Percentiles rank a stretch among this genome's conserved stretches.
These are phyloP conservation scores for Chondrus crispus DNA, from an alignment of 23 red algal species.

Conservation along the genomic window DNA sequence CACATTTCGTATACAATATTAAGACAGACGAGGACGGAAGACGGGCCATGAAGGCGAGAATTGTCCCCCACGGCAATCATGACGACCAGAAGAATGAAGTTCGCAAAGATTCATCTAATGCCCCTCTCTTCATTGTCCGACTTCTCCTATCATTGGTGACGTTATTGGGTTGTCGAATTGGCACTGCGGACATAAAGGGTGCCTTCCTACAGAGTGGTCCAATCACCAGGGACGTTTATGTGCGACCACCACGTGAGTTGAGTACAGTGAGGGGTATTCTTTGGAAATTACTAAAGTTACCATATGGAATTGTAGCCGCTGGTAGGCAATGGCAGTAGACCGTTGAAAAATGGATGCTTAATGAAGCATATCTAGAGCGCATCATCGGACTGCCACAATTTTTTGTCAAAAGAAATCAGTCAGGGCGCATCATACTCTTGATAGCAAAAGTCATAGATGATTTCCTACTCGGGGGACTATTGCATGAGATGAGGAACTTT, in stretches of 20 bases:
- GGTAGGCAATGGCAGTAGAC: not conserved
- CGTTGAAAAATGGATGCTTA: not conserved
- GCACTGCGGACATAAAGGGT: not conserved
- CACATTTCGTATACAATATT: not conserved
- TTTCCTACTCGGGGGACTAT: not conserved
- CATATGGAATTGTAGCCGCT: not conserved
- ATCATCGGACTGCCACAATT: not conserved
- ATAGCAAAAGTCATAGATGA: not conserved
- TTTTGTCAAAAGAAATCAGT: not conserved
- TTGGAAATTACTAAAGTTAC: not conserved
- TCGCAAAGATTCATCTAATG: not conserved
- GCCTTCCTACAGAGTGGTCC: not conserved
- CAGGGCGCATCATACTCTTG: not conserved
- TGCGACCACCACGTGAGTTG: not conserved
- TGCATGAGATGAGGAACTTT: not conserved
- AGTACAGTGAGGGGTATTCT: not conserved
- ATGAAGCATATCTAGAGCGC: not conserved
- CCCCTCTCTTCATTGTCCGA: not conserved
- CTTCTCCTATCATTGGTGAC: not conserved
- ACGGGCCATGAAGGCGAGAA: not conserved
- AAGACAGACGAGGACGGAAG: not conserved
- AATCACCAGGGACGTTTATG: not conserved
- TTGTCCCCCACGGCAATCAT: not conserved
- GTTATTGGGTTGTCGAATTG: not conserved
- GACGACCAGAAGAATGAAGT: not conserved